phyloP scores from a whole-genome alignment of 1,284 basidiomycete species.

The Ganoderma sinense region DNA sequence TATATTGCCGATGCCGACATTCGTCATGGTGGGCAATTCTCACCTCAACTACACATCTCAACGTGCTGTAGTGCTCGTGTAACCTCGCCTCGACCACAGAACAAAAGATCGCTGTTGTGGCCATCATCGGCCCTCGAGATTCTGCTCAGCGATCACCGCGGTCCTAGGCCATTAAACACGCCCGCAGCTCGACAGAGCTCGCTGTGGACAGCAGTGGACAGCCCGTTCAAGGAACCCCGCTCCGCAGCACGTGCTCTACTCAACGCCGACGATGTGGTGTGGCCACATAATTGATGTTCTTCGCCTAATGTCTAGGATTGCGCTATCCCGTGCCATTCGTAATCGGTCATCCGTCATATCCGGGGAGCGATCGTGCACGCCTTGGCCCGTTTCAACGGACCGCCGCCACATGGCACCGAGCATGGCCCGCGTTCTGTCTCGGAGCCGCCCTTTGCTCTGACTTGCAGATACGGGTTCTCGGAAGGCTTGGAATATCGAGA shows the following conservation, averaged over 20 bases:
- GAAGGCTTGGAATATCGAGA: neutral
- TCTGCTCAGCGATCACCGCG: neutral
- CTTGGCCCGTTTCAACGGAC: neutral
- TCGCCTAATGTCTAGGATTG: neutral
- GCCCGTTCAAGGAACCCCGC: too few relatives aligned
- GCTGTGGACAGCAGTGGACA: too few relatives aligned
- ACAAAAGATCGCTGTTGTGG: neutral
- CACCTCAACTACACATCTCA: neutral
- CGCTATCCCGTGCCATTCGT: neutral
- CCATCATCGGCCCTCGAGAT: neutral
- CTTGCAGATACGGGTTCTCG: neutral
- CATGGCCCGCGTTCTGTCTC: neutral
- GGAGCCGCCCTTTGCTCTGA: neutral
- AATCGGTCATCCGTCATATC: neutral
- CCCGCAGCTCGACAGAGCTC: too few relatives aligned
- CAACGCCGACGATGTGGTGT: neutral
- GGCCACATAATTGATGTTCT: neutral
- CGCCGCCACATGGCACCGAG: neutral
- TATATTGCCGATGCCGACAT: neutral
- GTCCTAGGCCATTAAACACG: too few relatives aligned
- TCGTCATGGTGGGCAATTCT: neutral
- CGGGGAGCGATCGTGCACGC: neutral
- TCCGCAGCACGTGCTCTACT: neutral
- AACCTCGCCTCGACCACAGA: neutral
- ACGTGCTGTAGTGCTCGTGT: neutral